phyloP scores from a whole-genome alignment of 768 basidiomycete species.

The Leccinellum luteum region DNA sequence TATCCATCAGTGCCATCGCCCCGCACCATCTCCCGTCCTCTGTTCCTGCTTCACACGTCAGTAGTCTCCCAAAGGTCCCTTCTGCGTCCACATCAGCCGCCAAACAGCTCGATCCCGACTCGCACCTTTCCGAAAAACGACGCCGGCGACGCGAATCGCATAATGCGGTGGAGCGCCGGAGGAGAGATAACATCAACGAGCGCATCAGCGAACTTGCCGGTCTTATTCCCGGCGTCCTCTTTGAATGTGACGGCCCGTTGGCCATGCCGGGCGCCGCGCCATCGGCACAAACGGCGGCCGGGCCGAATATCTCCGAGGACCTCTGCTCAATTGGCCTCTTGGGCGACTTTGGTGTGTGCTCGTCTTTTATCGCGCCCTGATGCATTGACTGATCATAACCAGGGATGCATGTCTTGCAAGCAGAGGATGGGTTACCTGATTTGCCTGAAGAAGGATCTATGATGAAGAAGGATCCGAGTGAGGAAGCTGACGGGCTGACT shows the following conservation, averaged over 20 bases:
- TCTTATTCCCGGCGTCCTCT: slow-evolving; percentile 82
- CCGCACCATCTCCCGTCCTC: slow-evolving; percentile 23
- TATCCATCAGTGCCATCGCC: slow-evolving; percentile 16
- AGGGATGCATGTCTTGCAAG: slow-evolving; percentile 27
- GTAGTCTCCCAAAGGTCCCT: slow-evolving; percentile 14
- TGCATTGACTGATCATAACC: background rate
- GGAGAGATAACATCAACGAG: slow-evolving; percentile 94
- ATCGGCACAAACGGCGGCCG: slow-evolving; percentile 8
- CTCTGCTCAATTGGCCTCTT: slow-evolving; percentile 19
- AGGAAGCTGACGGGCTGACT: slow-evolving; percentile 25
- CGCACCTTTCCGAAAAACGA: slow-evolving; percentile 75
- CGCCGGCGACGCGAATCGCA: slow-evolving; percentile 80
- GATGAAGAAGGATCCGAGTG: slow-evolving; percentile 30
- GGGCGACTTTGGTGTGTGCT: slow-evolving; percentile 21
- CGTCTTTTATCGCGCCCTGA: too few species aligned
- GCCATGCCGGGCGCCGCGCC: slow-evolving; percentile 15
- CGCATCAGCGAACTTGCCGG: slow-evolving; percentile 89
- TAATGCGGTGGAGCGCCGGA: slow-evolving; percentile 86
- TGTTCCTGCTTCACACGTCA: slow-evolving; percentile 12
- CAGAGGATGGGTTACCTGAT: slow-evolving; percentile 28
- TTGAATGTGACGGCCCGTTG: slow-evolving; percentile 50
- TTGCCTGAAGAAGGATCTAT: slow-evolving; percentile 26
- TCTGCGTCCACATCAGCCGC: background rate
- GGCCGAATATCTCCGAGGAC: slow-evolving; percentile 17
- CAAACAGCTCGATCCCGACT: slow-evolving; percentile 18